Evolutionary conservation across 129 eudicot genomes (phyloP).

Genomic region (Daucus carota): DNA sequence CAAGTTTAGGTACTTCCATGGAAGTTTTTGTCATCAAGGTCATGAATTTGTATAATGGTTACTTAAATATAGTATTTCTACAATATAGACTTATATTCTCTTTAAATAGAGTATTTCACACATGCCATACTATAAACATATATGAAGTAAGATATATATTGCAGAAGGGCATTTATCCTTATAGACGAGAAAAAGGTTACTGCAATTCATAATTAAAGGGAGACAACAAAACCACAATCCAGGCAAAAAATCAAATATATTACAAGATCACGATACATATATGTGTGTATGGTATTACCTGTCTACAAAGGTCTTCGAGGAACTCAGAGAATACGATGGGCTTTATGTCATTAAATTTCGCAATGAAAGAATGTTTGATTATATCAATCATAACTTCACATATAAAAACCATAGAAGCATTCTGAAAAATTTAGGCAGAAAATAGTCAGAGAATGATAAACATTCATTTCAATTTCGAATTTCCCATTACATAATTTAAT

Average conservation of each 20-base stretch:
- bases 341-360: slow-evolving; percentile 86
- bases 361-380: slow-evolving; percentile 83
- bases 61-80: too few relatives aligned
- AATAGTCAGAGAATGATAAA: background rate
- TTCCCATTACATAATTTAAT: background rate
- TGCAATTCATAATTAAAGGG: background rate
- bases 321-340: slow-evolving; percentile 86
- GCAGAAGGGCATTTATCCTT: background rate
- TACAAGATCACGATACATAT: background rate
- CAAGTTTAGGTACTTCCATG: background rate
- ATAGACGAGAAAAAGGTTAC: background rate
- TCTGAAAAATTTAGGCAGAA: slow-evolving; percentile 45
- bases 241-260: background rate
- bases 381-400: slow-evolving; percentile 90
- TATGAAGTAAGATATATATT: background rate
- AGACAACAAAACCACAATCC: background rate
- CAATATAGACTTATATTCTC: background rate
- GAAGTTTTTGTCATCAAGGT: background rate
- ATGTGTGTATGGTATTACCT: slow-evolving; percentile 38
- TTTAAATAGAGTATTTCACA: background rate
- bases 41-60: background rate
- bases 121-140: background rate
- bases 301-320: slow-evolving; percentile 96
- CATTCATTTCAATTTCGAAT: background rate
- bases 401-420: slow-evolving; percentile 72